Conservation (phyloP, 2,329 filamentous ascomycete genomes). For the Pseudodiploospora longispora region DNA sequence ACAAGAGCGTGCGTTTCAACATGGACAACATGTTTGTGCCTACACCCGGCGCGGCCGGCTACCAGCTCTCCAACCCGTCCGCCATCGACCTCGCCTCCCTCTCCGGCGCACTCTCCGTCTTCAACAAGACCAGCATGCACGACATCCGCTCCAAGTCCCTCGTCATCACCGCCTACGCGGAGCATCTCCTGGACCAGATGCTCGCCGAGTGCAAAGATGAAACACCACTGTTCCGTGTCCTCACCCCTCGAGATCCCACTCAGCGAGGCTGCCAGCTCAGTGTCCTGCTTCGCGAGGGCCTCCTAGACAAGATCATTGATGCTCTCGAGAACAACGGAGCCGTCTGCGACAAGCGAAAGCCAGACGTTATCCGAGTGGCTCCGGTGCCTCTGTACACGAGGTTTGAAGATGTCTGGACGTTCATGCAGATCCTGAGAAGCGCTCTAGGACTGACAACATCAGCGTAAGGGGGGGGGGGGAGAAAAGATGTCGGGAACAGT, state of each 20-base stretch:
- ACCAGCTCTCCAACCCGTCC: slow-evolving; percentile 76
- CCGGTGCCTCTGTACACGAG: slow-evolving; percentile 79
- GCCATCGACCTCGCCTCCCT: slow-evolving; percentile 72
- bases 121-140: slow-evolving; percentile 61
- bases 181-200: slow-evolving; percentile 51
- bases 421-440: slow-evolving; percentile 33
- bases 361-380: slow-evolving; percentile 76
- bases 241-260: slow-evolving; percentile 61
- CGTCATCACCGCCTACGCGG: slow-evolving; percentile 67
- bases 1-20: slow-evolving; percentile 66
- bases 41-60: slow-evolving; percentile 70
- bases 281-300: slow-evolving; percentile 56
- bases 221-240: slow-evolving; percentile 44
- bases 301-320: slow-evolving; percentile 60
- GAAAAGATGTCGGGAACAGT: too few relatives aligned
- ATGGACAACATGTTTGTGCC: slow-evolving; percentile 80
- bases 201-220: slow-evolving; percentile 21
- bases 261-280: slow-evolving; percentile 75
- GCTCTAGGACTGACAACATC: slow-evolving; percentile 17
- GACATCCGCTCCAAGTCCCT: slow-evolving; percentile 64
- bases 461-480: too few relatives aligned
- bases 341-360: slow-evolving; percentile 75
- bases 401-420: slow-evolving; percentile 60
- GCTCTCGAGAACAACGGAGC: slow-evolving; percentile 61
- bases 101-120: slow-evolving; percentile 64